Base-by-base conservation (phyloP, 192 early-diverging fungal genomes). In the Backusella circina region DNA sequence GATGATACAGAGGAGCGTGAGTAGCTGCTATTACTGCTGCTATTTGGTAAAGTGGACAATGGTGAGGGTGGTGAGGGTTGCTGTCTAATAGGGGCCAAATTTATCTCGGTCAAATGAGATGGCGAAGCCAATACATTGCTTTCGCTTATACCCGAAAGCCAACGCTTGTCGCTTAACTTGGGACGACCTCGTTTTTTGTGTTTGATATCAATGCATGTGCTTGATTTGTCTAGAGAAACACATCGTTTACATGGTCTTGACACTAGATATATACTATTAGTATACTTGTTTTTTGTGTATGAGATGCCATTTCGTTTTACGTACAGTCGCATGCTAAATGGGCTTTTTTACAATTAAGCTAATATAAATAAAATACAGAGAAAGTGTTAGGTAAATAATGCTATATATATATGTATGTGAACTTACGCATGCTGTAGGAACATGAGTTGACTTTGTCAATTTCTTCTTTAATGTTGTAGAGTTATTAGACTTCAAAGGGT, bases 101-200 rank as follows among this genome's bases (percentile, higher is more conserved):
- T 61, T 26, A 28, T 28, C 23, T 61, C 54, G 21, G 70, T 31
- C n/a, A 65, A 32, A 3, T 8, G 38, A 5, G 57, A 28, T 21
- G 72, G 28, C 23, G 71, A 51, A 23, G 54, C 23, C 21, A 61
- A 64, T n/a, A 23, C 10, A 4, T 65, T 23, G 26, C 1, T 39
- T 23, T 47, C 35, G 64, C 12, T n/a, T 41, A 61, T 54, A 15
- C 77, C 51, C 79, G 82, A 73, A 61, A 61, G 28, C 54, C 54
- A 61, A 12, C 54, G 54, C n/a, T 87, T 91, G 72, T 91, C 90
- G 50, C 90, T 86, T 57, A 91, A 77, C 73, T 91, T 92, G 50
- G 95, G 95, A 2, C 95, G 87, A 10, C 95, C 95, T 65, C 95
- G 84, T 69, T 92, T 93, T 79, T 96, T 96, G 82, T 94, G 93